Conservation (phyloP, 2,329 filamentous ascomycete genomes). For the Colletotrichum coccodes region DNA sequence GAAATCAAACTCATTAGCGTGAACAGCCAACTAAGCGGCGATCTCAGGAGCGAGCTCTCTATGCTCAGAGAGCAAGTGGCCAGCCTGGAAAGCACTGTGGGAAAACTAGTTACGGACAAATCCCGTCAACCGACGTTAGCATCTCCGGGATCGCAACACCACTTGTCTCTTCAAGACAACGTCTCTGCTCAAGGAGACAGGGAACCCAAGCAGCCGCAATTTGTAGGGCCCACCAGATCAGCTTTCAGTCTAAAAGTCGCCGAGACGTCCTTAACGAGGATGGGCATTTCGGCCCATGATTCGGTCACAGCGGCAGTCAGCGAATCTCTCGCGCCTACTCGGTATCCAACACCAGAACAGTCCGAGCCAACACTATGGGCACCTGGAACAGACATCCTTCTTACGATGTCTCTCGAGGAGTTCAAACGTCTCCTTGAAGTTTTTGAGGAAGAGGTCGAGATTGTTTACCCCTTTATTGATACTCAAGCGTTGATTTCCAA, state of each 20-base stretch:
- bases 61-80: constrained; percentile 44
- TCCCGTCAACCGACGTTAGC: not conserved
- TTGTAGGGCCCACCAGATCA: constrained; percentile 48
- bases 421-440: constrained; percentile 44
- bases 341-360: constrained; percentile 12
- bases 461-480: constrained; percentile 47
- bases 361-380: constrained; percentile 8
- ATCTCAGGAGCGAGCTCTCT: constrained; percentile 40
- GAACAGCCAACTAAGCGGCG: constrained; percentile 25
- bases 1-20: not conserved
- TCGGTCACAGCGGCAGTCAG: constrained; percentile 28
- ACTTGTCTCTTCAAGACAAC: constrained; percentile 2
- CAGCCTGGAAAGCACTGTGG: constrained; percentile 39
- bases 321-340: constrained; percentile 39
- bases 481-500: constrained; percentile 39
- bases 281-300: constrained; percentile 42
- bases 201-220: constrained; percentile 45
- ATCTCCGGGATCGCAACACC: constrained; percentile 13
- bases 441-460: constrained; percentile 52
- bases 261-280: constrained; percentile 45
- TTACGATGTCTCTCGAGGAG: constrained; percentile 34
- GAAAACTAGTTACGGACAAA: constrained; percentile 39
- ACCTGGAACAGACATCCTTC: constrained; percentile 17
- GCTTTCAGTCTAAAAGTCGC: constrained; percentile 47
- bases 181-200: constrained; percentile 5